Conservation (phyloP, 257 asterid genomes). For the Verbascum thapsus region DNA sequence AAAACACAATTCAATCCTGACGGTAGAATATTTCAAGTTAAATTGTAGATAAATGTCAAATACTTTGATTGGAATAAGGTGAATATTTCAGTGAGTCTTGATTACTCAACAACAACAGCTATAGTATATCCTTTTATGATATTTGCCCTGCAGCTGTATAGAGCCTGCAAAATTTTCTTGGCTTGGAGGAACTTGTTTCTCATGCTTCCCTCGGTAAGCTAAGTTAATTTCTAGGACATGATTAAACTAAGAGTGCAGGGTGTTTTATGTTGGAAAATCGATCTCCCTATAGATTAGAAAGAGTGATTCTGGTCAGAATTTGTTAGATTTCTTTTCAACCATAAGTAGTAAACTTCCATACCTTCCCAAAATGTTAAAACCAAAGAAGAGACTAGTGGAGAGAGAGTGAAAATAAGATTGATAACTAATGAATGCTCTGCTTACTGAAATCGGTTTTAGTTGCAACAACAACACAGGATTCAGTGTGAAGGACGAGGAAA, state of each 20-base stretch:
- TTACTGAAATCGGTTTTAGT: not conserved
- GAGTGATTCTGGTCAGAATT: not conserved
- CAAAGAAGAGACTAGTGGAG: not conserved
- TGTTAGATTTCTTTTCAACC: not conserved
- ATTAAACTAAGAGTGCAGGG: slow-evolving; percentile 1
- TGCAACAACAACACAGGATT: slow-evolving; percentile 9
- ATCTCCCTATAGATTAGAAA: not conserved
- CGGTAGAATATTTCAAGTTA: not conserved
- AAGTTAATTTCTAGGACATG: not conserved
- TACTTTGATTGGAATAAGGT: slow-evolving; percentile 7
- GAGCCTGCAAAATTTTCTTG: not conserved
- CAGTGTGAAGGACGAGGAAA: too few species aligned
- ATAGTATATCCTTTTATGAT: too few species aligned
- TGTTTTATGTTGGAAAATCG: not conserved
- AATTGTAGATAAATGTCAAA: too few species aligned
- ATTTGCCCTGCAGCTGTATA: not conserved
- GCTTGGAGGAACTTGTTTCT: not conserved
- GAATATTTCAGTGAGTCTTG: not conserved
- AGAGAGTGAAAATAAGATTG: not conserved
- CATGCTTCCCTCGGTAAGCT: not conserved
- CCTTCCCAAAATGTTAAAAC: not conserved
- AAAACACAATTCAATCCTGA: slow-evolving; percentile 5
- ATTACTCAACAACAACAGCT: not conserved
- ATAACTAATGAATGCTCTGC: not conserved
- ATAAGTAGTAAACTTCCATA: not conserved